Conservation (phyloP, 768 basidiomycete species). For the Rhodotorula graminis region DNA sequence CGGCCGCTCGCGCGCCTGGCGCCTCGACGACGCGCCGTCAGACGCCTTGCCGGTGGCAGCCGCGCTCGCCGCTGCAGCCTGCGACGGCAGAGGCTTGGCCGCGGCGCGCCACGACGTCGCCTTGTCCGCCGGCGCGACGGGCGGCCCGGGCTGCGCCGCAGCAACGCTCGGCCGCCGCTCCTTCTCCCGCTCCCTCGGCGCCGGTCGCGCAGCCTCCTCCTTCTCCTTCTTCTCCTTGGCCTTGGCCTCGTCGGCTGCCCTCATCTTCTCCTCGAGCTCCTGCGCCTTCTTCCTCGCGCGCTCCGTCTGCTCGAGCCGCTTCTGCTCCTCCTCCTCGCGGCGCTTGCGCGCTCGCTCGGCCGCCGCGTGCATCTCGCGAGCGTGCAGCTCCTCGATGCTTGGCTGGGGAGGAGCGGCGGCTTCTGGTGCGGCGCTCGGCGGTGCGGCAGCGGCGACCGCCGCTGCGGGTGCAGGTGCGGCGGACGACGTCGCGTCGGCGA, state of each 20-base stretch:
- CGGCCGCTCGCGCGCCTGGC: neutral
- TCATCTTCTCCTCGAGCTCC: slow-evolving; percentile 44
- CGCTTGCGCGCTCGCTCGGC: slow-evolving; percentile 77
- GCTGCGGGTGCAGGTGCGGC: neutral
- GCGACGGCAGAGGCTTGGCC: neutral
- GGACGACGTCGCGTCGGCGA: too few species aligned
- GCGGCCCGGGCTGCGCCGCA: neutral
- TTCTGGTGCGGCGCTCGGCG: neutral
- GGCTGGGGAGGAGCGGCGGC: slow-evolving; percentile 1
- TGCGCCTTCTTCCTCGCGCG: slow-evolving; percentile 68
- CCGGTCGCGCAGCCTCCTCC: neutral
- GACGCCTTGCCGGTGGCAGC: too few species aligned
- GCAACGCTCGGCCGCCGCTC: slow-evolving; percentile 5
- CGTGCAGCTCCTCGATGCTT: slow-evolving; percentile 44
- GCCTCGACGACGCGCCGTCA: neutral
- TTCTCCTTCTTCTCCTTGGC: neutral
- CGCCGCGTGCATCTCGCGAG: slow-evolving; percentile 64
- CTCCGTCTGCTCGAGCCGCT: slow-evolving; percentile 72
- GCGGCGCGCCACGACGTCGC: slow-evolving; percentile 11
- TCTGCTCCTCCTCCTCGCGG: slow-evolving; percentile 75
- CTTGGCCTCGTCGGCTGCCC: slow-evolving; percentile 11
- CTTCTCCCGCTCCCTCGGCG: neutral
- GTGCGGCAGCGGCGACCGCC: neutral
- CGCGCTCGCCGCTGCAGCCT: too few species aligned
- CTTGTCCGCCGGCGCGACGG: neutral